phyloP scores from a whole-genome alignment of 345 rosid species.

The Bruguiera parviflora region DNA sequence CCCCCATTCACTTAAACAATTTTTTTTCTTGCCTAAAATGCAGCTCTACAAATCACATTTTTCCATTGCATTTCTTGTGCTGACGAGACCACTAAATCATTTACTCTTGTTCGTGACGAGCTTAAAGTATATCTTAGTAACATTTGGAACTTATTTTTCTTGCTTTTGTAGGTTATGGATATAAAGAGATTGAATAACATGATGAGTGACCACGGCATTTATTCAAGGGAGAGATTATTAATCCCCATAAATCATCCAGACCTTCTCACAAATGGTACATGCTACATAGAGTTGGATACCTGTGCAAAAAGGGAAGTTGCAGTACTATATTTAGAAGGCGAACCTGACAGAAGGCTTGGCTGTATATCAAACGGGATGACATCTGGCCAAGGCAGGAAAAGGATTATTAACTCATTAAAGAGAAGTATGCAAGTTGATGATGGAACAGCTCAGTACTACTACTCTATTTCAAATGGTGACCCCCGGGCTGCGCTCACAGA shows the following conservation, averaged over 20 bases:
- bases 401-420: constrained; percentile 59
- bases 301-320: constrained; percentile 77
- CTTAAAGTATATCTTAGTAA: neutral
- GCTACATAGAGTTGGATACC: constrained; percentile 79
- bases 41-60: no score
- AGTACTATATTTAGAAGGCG: constrained; percentile 70
- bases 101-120: neutral
- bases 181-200: constrained; percentile 78
- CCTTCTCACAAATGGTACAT: constrained; percentile 53
- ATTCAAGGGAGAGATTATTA: constrained; percentile 78
- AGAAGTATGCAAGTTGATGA: constrained; percentile 94
- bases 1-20: no score
- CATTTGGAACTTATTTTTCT: neutral
- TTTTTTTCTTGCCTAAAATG: no score
- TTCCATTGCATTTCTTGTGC: neutral
- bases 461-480: constrained; percentile 67
- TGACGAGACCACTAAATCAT: neutral
- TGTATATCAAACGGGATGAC: constrained; percentile 27
- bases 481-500: constrained; percentile 72
- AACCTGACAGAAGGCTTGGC: constrained; percentile 34
- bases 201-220: constrained; percentile 86
- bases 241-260: constrained; percentile 68
- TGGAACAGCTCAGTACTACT: constrained; percentile 77
- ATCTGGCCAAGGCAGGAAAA: constrained; percentile 56
- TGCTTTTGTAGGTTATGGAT: constrained; percentile 60